Percentiles rank a stretch among this genome's conserved stretches.
These are phyloP conservation scores for Diospyros kaki DNA, from an alignment of 148 eudicot genomes.

Conservation along the genomic window DNA sequence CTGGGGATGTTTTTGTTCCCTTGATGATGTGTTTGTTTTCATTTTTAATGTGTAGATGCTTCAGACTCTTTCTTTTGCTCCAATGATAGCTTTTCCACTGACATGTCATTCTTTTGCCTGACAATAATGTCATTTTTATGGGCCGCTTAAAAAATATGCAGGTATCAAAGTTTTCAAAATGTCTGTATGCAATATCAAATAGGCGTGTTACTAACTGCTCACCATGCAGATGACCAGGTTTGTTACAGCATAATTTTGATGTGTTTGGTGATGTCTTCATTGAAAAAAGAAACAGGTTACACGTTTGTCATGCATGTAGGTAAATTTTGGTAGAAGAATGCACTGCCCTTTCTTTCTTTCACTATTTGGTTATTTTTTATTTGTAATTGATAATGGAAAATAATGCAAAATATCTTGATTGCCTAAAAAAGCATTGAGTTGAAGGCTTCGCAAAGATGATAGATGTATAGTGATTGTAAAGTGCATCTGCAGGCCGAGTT, in stretches of 20 bases:
- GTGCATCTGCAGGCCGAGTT: constrained; percentile 70
- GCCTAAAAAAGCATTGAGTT: constrained; percentile 1
- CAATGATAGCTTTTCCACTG: too few relatives aligned
- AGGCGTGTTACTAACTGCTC: constrained; percentile 69
- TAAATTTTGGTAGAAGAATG: background rate
- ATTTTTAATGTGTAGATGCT: background rate
- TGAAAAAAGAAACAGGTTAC: background rate
- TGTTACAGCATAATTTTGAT: constrained; percentile 12
- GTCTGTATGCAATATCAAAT: constrained; percentile 56
- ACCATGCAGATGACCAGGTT: constrained; percentile 99
- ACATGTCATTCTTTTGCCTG: background rate
- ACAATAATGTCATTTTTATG: constrained; percentile 5
- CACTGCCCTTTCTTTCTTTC: background rate
- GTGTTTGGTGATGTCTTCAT: background rate
- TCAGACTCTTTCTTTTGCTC: background rate
- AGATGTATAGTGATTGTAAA: constrained; percentile 15
- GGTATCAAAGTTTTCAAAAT: constrained; percentile 63
- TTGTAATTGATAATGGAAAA: background rate
- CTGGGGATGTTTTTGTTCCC: background rate
- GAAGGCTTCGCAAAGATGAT: background rate
- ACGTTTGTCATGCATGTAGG: background rate
- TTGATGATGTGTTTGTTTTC: background rate
- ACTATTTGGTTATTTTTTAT: background rate
- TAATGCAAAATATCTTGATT: background rate
- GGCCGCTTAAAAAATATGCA: constrained; percentile 15